Base-by-base conservation (phyloP, 2,329 filamentous ascomycete genomes). In the Epichloe uncinata region DNA sequence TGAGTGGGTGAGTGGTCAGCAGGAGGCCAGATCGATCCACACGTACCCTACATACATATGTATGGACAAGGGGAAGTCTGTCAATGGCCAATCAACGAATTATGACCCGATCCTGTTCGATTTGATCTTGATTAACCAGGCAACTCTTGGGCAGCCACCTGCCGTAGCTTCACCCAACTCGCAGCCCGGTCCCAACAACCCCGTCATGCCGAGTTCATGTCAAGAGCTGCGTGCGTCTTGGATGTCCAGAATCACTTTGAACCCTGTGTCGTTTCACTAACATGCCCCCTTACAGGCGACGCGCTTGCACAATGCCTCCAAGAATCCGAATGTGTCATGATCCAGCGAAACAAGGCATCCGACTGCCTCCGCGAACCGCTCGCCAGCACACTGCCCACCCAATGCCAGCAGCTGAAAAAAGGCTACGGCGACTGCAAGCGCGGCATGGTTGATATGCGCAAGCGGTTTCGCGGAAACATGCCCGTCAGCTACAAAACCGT, bases 381-480 rank as follows among this genome's bases (percentile, higher is more conserved):
- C 55, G 74, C 81, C 65, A 83, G 93, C 55, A 84, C 82, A 6
- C 81, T 98, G 13, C 91, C 93, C 18, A 83, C 79, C 22, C 83
- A 85, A 69, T 98, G 93, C 70, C 88, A 91, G 65, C 91, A 96
- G 68, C 78, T 98, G 53, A 88, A 91, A 66, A 90, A 88, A 66
- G 88, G 89, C 43, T 93, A 94, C 61, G 86, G 87, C 65, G 87
- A 96, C 65, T 98, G 93, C 78, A 94, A 95, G 63, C 85, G 91
- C 56, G 93, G 93, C 56, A 81, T 95, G 81, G 85, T 97, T 59
- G 93, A 98, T 67, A 98, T 98, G 93, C 87, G 93, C 66, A 97
- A 97, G 73, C 85, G 93, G 35, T 97, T 98, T 70, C 81, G 93
- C 50, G 93, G 93, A 52, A 97, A 97, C 72, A 81, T 88, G 66